These are phyloP conservation scores for Candida endomychidarum DNA, from an alignment of 805 yeast genomes.

Conservation along the genomic window DNA sequence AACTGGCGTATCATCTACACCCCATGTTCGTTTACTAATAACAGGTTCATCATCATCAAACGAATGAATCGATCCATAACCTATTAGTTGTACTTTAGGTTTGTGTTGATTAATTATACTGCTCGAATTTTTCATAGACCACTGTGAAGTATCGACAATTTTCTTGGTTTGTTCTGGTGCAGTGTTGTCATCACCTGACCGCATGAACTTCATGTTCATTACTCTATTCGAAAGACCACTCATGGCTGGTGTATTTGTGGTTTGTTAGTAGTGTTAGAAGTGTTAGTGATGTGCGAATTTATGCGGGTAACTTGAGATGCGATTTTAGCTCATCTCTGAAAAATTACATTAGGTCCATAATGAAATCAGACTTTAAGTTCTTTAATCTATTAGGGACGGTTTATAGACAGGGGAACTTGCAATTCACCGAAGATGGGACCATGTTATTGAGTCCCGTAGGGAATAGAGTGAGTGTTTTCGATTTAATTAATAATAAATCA, in stretches of 20 bases:
- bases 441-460: slow-evolving; percentile 89
- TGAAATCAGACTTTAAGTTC: slow-evolving; percentile 89
- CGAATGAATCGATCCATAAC: slow-evolving; percentile 40
- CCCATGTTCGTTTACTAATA: slow-evolving; percentile 14
- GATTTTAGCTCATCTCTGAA: slow-evolving; percentile 14
- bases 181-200: slow-evolving; percentile 34
- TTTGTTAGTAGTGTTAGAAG: neutral
- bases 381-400: slow-evolving; percentile 93
- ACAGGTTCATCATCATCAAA: slow-evolving; percentile 22
- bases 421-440: slow-evolving; percentile 84
- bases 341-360: slow-evolving; percentile 21
- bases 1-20: neutral
- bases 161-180: slow-evolving; percentile 36
- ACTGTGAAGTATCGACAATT: slow-evolving; percentile 51
- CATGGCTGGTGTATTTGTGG: slow-evolving; percentile 16
- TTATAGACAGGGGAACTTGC: slow-evolving; percentile 86
- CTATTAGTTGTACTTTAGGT: slow-evolving; percentile 31
- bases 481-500: slow-evolving; percentile 77
- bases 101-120: slow-evolving; percentile 20
- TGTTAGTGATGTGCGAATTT: neutral
- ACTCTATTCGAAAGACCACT: slow-evolving; percentile 59
- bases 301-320: slow-evolving; percentile 13
- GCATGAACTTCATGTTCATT: slow-evolving; percentile 76
- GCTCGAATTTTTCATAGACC: slow-evolving; percentile 43
- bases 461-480: slow-evolving; percentile 86